Base-by-base conservation (phyloP, 2,329 filamentous ascomycete genomes). In the Cercospora nicotianae region DNA sequence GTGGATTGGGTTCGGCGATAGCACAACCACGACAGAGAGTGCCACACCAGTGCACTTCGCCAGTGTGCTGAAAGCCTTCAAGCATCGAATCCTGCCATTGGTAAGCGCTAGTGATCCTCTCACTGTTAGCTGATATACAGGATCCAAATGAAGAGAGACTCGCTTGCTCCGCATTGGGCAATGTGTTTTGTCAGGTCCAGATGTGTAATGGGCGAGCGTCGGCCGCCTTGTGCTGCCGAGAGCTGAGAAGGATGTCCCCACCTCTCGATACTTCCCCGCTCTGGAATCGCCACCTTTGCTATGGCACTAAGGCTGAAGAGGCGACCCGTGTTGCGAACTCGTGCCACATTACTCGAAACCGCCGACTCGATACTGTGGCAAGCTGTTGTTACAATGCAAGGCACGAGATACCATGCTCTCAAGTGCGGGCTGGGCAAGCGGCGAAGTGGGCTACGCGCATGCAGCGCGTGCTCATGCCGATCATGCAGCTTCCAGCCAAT, bases 1-100 rank as follows among this genome's bases (percentile, higher is more conserved):
- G 81, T 99, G 94, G 94, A 72, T 75, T 20, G 73, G 70, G 6
- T 68, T 55, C 33, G 68, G 70, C 20, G 63, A 64, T n/a, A 64
- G 59, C 8, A 31, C 59, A 9, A 28, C n/a, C 7, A 6, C 23
- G 5, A 26, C 42, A 30, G 30, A 55, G 16, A 6, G 16, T 18
- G 31, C 20, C 16, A 42, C 72, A 33, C 67, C 64, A 31, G 51
- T 58, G 23, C 73, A 74, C 64, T 62, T 75, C 6, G 59, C 58
- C 12, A 65, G 69, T 39, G 58, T 76, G 13, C 61, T 76, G 16
- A 3, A 64, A 18, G 51, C 55, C 4, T 73, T 75, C 55, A 45
- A 58, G 4, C 31, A 69, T 31, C 64, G 60, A 26, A 66, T 73
- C 20, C 36, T 72, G 51, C 51, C 51, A 12, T 13, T 55, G 4